Percentiles rank a stretch among this genome's conserved stretches.
Evolutionary conservation across 2,329 filamentous ascomycete species (phyloP).

Genomic region (Eurotiales sp.): DNA sequence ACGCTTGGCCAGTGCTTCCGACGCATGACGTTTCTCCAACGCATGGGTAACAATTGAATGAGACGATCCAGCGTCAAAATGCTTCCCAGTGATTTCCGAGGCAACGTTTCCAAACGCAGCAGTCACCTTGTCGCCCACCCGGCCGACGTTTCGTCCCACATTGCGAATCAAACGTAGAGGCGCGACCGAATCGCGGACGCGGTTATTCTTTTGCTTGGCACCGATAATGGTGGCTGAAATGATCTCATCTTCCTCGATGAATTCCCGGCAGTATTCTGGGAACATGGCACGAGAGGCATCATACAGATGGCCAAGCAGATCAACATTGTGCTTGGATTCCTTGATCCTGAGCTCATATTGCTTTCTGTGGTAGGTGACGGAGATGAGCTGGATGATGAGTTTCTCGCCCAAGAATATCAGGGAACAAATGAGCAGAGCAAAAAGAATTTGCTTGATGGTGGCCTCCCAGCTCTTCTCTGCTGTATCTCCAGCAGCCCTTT

Average conservation of each 20-base stretch:
- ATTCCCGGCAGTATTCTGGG: conserved; percentile 87
- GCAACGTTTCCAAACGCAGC: conserved; percentile 90
- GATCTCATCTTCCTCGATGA: conserved; percentile 83
- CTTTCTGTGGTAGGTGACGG: conserved; percentile 65
- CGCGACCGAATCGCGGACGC: conserved; percentile 60
- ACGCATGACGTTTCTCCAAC: conserved; percentile 75
- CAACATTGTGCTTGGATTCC: conserved; percentile 81
- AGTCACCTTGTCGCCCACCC: conserved; percentile 88
- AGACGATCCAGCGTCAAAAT: conserved; percentile 87
- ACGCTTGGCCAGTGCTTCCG: conserved; percentile 87
- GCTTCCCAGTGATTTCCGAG: conserved; percentile 90
- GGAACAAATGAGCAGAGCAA: conserved; percentile 54
- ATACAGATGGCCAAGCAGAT: conserved; percentile 78
- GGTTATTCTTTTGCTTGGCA: conserved; percentile 50
- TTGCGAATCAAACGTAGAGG: conserved; percentile 75
- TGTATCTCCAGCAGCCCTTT: conserved; percentile 29
- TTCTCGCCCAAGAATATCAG: conserved; percentile 58
- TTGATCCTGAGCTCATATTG: conserved; percentile 70
- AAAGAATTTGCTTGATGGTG: conserved; percentile 57
- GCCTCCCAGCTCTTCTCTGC: conserved; percentile 47
- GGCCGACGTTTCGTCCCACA: conserved; percentile 64
- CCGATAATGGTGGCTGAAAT: conserved; percentile 80
- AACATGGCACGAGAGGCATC: conserved; percentile 86
- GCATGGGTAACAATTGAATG: conserved; percentile 88
- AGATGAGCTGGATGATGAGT: conserved; percentile 61